Base-by-base conservation (phyloP, 345 rosid species). In the Brassica carinata region DNA sequence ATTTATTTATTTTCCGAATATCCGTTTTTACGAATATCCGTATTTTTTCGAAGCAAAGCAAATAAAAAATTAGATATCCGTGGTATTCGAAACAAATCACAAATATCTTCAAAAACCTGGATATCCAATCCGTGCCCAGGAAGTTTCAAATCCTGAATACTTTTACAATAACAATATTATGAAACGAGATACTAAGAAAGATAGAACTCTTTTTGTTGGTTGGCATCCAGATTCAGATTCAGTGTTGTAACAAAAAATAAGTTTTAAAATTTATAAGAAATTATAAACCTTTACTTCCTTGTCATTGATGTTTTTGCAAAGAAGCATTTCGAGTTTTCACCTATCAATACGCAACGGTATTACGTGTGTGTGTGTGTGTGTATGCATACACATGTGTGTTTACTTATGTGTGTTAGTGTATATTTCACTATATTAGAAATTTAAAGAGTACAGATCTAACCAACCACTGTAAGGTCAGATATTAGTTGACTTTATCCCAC, bases 391-490 rank as follows among this genome's bases (percentile, higher is more conserved):
- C 4, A 5, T 53, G 58, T 18, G 13, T 59, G 31, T 59, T 10
- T 59, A 8, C 64, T 9, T 59, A 31, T 43, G 63, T 40, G 17
- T 43, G 9, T 30, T 18, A 62, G 64, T 19, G 38, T 67, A 13
- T 74, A 57, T 17, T 17, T 15, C 30, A 26, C 13, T 34, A 0
- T 76, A 23, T 62, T 62, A 62, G 15, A 62, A 11, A 23, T 55
- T 27, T 11, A 73, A 70, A 72, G 85, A 79, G 45, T 79, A 73
- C 53, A 81, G 64, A 81, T 85, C 84, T 77, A 85, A 85, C 81
- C 84, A 81, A 79, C 72, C 81, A 77, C 51, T 71, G 48, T 69
- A 72, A 67, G 38, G 72, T 18, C 53, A 30, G 76, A 63, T 67
- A 65, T 17, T 51, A 57, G 68, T 77, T 67, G 77, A 81, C 84